A percentile compares a stretch with the other conserved stretches of the same genome.
phyloP scores from a whole-genome alignment of 2,329 filamentous ascomycete genomes.

The Coleophoma cylindrospora region DNA sequence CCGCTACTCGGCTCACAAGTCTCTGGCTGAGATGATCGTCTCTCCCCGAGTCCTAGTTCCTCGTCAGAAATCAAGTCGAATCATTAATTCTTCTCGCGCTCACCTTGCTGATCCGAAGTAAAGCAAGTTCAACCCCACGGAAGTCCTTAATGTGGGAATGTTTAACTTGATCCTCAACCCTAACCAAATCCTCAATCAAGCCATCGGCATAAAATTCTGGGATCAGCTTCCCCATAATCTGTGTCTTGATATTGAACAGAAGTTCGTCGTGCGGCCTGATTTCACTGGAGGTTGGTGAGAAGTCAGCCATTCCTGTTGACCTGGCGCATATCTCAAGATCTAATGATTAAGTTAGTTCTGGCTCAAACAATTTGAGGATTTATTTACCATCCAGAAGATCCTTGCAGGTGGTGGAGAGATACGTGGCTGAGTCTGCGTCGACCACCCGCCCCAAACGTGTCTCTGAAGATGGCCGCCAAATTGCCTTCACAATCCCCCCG shows the following conservation, averaged over 20 bases:
- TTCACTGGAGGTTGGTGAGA: background rate
- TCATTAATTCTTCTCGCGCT: no score
- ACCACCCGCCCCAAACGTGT: background rate
- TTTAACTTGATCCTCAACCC: conserved; percentile 10
- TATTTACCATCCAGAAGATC: conserved; percentile 17
- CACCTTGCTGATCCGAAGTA: background rate
- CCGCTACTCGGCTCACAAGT: background rate
- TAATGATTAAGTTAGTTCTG: background rate
- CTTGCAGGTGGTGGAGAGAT: conserved; percentile 9
- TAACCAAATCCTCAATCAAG: conserved; percentile 15
- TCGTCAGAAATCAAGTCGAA: no score
- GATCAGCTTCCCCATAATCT: conserved; percentile 17
- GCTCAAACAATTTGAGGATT: background rate
- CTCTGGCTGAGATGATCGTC: background rate
- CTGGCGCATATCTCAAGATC: background rate
- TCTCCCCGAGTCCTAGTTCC: background rate
- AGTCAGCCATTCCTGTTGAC: background rate
- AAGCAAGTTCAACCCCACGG: conserved; percentile 4
- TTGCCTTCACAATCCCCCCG: conserved; percentile 12
- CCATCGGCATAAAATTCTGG: conserved; percentile 11
- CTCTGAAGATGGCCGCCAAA: conserved; percentile 15
- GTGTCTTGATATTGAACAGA: conserved; percentile 8
- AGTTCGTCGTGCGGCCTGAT: conserved; percentile 7
- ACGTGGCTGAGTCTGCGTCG: conserved; percentile 3
- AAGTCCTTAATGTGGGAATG: conserved; percentile 11